Percentiles rank a stretch among this genome's conserved stretches.
These are phyloP conservation scores for Sporothrix curviconia DNA, from an alignment of 2,329 filamentous ascomycete species.

Conservation along the genomic window DNA sequence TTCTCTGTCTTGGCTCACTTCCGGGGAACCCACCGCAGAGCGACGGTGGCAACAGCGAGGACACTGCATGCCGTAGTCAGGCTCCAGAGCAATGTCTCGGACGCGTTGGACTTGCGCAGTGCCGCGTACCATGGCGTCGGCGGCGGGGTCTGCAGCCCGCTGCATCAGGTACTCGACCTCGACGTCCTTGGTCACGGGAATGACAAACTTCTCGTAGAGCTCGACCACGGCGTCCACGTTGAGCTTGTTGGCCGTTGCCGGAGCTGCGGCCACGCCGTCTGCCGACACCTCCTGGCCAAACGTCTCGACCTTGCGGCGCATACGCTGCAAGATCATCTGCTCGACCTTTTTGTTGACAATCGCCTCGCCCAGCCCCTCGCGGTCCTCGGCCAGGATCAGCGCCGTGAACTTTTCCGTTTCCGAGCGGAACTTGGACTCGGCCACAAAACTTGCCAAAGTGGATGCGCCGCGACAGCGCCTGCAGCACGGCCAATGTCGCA, in stretches of 20 bases:
- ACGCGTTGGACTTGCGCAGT: neutral
- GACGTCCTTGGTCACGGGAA: constrained; percentile 94
- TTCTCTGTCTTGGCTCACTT: neutral
- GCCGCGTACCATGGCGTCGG: constrained; percentile 13
- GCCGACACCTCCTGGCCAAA: constrained; percentile 85
- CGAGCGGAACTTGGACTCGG: constrained; percentile 86
- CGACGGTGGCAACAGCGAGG: neutral
- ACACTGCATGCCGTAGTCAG: constrained; percentile 6
- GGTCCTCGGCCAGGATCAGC: constrained; percentile 75
- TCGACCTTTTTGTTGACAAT: constrained; percentile 90
- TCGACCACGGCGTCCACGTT: constrained; percentile 83
- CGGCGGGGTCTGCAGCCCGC: constrained; percentile 46
- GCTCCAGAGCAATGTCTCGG: constrained; percentile 6
- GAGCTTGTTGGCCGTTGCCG: constrained; percentile 60
- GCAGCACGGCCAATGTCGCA: constrained; percentile 85
- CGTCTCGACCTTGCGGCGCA: constrained; percentile 82
- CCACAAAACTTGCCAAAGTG: constrained; percentile 99
- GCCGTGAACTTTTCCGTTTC: constrained; percentile 74
- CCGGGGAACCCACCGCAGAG: constrained; percentile 14
- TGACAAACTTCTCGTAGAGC: constrained; percentile 90
- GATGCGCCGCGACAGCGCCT: constrained; percentile 82
- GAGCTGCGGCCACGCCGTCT: constrained; percentile 42
- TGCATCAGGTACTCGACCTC: constrained; percentile 99
- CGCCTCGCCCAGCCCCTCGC: constrained; percentile 73
- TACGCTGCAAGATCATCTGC: constrained; percentile 78